phyloP scores from a whole-genome alignment of 2,329 filamentous ascomycete genomes.

The Apiospora pterosperma region DNA sequence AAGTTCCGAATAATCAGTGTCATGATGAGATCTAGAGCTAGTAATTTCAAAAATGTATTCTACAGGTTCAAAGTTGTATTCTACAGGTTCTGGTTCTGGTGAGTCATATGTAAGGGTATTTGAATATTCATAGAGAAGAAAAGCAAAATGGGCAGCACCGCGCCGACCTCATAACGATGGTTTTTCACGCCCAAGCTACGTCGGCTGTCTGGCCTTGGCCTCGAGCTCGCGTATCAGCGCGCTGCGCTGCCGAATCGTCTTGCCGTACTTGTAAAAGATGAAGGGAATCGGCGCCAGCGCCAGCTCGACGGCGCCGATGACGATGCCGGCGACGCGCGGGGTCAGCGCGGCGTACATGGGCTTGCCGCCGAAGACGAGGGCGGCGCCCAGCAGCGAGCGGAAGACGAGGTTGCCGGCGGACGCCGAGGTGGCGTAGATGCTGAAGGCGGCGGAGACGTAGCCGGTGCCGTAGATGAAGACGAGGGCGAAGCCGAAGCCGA shows the following conservation, averaged over 20 bases:
- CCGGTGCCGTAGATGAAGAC: slow-evolving; percentile 66
- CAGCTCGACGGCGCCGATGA: slow-evolving; percentile 56
- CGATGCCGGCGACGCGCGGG: slow-evolving; percentile 57
- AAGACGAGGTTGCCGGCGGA: slow-evolving; percentile 62
- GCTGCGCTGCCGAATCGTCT: slow-evolving; percentile 17
- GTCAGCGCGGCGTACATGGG: slow-evolving; percentile 55
- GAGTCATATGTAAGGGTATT: too few relatives aligned
- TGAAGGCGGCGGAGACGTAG: slow-evolving; percentile 62
- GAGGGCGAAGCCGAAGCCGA: slow-evolving; percentile 58
- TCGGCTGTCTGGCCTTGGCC: slow-evolving; percentile 11
- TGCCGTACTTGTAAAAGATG: slow-evolving; percentile 48
- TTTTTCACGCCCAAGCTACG: too few relatives aligned
- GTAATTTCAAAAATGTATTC: too few relatives aligned
- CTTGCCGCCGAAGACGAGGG: slow-evolving; percentile 57
- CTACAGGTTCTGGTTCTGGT: too few relatives aligned
- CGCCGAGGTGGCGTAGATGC: slow-evolving; percentile 61
- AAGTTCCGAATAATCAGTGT: too few relatives aligned
- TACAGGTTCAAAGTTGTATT: too few relatives aligned
- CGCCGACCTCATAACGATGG: too few relatives aligned
- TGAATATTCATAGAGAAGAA: too few relatives aligned
- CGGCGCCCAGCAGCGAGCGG: slow-evolving; percentile 54
- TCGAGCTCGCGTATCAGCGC: slow-evolving; percentile 21
- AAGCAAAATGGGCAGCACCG: too few relatives aligned
- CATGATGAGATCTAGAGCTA: too few relatives aligned
- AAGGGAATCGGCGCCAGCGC: slow-evolving; percentile 60